Conservation (phyloP, 139 green algal genomes). For the Trebouxia sp. region DNA sequence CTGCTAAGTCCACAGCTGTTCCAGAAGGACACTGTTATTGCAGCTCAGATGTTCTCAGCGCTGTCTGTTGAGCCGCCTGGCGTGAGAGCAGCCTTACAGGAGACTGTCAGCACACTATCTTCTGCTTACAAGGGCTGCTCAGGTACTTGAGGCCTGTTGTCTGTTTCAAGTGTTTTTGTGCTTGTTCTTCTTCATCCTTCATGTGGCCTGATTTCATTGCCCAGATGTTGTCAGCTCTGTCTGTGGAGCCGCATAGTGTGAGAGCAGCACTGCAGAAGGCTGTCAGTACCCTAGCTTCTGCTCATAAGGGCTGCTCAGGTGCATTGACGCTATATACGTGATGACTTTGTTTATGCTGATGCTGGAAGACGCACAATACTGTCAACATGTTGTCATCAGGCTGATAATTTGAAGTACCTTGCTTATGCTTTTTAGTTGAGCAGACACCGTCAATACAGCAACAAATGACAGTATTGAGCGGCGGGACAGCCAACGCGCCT, state of each 20-base stretch:
- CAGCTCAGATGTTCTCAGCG: slow-evolving; percentile 58
- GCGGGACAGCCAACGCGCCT: too few relatives aligned
- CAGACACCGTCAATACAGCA: too few relatives aligned
- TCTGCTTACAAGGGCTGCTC: slow-evolving; percentile 56
- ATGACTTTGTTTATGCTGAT: too few relatives aligned
- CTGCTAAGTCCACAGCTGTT: not conserved
- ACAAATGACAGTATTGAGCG: too few relatives aligned
- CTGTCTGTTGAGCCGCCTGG: slow-evolving; percentile 66
- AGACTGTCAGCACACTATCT: slow-evolving; percentile 61
- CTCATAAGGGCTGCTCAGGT: slow-evolving; percentile 64
- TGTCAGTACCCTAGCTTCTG: slow-evolving; percentile 51
- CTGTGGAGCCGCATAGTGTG: slow-evolving; percentile 62
- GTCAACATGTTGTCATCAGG: too few relatives aligned
- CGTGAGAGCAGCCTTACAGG: slow-evolving; percentile 69
- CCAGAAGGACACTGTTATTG: slow-evolving; percentile 46
- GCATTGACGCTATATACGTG: too few relatives aligned
- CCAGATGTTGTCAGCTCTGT: slow-evolving; percentile 63
- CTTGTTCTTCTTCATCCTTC: not conserved
- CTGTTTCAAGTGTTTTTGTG: not conserved
- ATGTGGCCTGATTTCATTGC: slow-evolving; percentile 47
- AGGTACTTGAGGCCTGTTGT: too few relatives aligned
- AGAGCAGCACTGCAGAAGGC: slow-evolving; percentile 74
- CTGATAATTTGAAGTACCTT: too few relatives aligned
- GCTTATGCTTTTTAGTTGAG: too few relatives aligned
- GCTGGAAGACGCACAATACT: too few relatives aligned